Percentiles rank a stretch among this genome's conserved stretches.
phyloP scores from a whole-genome alignment of 176 grass and related monocot species.

The Chloris gayana region DNA sequence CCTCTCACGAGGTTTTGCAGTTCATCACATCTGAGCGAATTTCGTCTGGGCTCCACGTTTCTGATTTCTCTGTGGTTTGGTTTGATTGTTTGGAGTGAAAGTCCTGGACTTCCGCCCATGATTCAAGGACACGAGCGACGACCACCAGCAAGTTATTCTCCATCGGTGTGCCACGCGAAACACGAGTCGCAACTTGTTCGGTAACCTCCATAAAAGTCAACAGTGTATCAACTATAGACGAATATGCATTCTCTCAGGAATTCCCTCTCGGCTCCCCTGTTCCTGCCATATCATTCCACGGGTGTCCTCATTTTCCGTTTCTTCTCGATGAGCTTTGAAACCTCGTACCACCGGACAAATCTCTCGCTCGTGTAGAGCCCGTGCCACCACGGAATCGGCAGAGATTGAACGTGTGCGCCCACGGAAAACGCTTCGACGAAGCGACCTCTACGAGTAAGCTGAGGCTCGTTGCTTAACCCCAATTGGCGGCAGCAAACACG shows the following conservation, averaged over 20 bases:
- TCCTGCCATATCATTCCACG: neutral
- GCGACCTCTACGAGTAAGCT: neutral
- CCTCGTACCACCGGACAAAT: neutral
- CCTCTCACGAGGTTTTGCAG: neutral
- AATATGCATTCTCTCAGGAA: neutral
- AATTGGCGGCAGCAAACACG: slow-evolving; percentile 35
- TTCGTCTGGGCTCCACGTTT: neutral
- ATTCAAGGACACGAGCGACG: no score
- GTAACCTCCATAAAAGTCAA: neutral
- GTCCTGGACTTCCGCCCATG: no score
- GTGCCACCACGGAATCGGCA: neutral
- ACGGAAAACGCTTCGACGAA: neutral
- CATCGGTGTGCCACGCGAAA: neutral
- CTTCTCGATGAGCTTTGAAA: neutral
- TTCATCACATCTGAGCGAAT: neutral
- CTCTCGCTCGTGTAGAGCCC: neutral
- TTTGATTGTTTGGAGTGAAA: no score
- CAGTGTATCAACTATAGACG: neutral
- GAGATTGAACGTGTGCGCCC: neutral
- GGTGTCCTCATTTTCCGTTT: neutral
- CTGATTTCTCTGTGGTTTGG: no score
- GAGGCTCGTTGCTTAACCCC: neutral
- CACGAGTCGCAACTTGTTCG: neutral
- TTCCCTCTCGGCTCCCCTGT: slow-evolving; percentile 21
- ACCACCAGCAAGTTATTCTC: no score